These are phyloP conservation scores for Paracoccidioides brasiliensis DNA, from an alignment of 2,329 filamentous ascomycete species.

Conservation along the genomic window DNA sequence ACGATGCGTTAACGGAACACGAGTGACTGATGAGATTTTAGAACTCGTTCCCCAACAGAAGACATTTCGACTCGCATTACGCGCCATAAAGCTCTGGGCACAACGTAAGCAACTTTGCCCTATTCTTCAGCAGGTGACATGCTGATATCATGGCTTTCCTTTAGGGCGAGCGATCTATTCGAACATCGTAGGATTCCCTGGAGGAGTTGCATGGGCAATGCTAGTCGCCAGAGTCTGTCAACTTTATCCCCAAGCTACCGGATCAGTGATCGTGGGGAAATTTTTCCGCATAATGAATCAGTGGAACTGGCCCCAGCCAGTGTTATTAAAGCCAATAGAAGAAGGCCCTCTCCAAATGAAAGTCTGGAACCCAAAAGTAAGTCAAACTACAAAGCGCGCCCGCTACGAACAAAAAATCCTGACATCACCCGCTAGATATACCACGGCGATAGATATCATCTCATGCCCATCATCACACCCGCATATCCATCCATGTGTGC, in stretches of 20 bases:
- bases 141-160: background rate
- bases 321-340: slow-evolving; percentile 78
- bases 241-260: slow-evolving; percentile 83
- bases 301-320: slow-evolving; percentile 92
- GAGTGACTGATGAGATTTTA: slow-evolving; percentile 87
- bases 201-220: slow-evolving; percentile 97
- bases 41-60: slow-evolving; percentile 76
- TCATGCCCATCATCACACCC: slow-evolving; percentile 97
- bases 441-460: slow-evolving; percentile 64
- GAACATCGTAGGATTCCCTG: slow-evolving; percentile 92
- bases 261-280: slow-evolving; percentile 77
- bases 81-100: slow-evolving; percentile 94
- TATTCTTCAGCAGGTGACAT: background rate
- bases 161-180: slow-evolving; percentile 74
- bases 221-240: slow-evolving; percentile 91
- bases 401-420: background rate
- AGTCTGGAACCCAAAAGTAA: slow-evolving; percentile 86
- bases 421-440: slow-evolving; percentile 44
- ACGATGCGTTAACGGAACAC: slow-evolving; percentile 81
- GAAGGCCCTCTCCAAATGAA: slow-evolving; percentile 66
- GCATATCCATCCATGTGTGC: slow-evolving; percentile 97
- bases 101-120: slow-evolving; percentile 40
- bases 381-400: slow-evolving; percentile 10
- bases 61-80: slow-evolving; percentile 76
- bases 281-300: slow-evolving; percentile 86